Base-by-base conservation (phyloP, 352 stramenopile species). In the Phytopythium montanum region DNA sequence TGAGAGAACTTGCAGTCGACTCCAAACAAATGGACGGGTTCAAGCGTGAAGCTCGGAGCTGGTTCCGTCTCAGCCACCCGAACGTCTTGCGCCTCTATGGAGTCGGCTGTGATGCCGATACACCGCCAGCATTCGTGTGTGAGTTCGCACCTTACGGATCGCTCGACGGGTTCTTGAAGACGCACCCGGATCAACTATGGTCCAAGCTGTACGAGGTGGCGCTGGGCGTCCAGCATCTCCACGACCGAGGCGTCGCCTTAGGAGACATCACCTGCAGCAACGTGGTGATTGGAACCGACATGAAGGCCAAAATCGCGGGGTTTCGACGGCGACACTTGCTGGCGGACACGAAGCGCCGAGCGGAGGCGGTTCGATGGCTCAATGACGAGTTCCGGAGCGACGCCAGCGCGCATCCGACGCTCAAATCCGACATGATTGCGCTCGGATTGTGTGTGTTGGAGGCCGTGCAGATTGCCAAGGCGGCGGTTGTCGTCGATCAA, bases 301-400 rank as follows among this genome's bases (percentile, higher is more conserved):
- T 26, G 38, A 59, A 46, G 44, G 44, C 23, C 2, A 51, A 51
- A 16, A 13, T 51, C 23, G 14, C 44, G 3, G 44, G 14, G 3
- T 59, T 59, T 26, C n/a, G 54, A 5, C 44, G 33, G 7, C 5
- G 14, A 52, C 23, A 41, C 7, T 13, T 3, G 0, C 18, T 18
- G 0, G 4, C 26, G 19, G 12, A 26, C 6, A 28, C 26, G 2
- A 25, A 38, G 26, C n/a, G 31, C 2, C 38, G 8, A 7, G 16
- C 26, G 23, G 70, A 62, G 12, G 41, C 44, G 10, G 55, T 64
- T 16, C 44, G 50, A 16, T 75, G 65, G 68, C 44, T 36, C 10
- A 62, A 63, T 0, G 65, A 70, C 2, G 70, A 82, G 52, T 68
- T 60, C 45, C 13, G 79, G 2, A 10, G 38, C 29, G 44, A 39